Evolutionary conservation across 2,329 filamentous ascomycete genomes (phyloP).

Genomic region (Exophiala sideris): DNA sequence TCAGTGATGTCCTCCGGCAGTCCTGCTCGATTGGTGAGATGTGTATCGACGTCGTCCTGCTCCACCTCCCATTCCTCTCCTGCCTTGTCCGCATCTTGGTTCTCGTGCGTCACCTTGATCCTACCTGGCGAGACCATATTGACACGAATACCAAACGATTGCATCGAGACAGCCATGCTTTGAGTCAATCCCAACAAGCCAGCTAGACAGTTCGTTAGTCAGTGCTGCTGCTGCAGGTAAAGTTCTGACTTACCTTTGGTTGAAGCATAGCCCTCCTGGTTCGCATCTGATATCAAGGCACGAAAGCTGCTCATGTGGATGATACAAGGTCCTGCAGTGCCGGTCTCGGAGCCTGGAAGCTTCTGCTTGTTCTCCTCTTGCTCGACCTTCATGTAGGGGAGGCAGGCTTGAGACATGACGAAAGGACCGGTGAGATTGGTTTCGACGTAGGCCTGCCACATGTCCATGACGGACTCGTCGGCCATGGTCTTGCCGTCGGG

Average conservation of each 20-base stretch:
- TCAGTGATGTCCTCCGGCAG: slow-evolving; percentile 46
- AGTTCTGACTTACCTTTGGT: slow-evolving; percentile 31
- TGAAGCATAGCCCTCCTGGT: slow-evolving; percentile 49
- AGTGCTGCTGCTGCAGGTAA: neutral
- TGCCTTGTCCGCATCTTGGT: slow-evolving; percentile 43
- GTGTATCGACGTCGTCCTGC: slow-evolving; percentile 42
- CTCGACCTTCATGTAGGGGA: slow-evolving; percentile 45
- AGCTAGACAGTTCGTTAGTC: slow-evolving; percentile 16
- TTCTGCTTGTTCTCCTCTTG: slow-evolving; percentile 19
- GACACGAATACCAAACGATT: slow-evolving; percentile 35
- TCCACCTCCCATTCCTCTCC: slow-evolving; percentile 38
- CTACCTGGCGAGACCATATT: slow-evolving; percentile 46
- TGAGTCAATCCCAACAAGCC: slow-evolving; percentile 38
- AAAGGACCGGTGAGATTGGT: slow-evolving; percentile 49
- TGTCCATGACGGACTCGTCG: slow-evolving; percentile 39
- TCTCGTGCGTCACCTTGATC: slow-evolving; percentile 48
- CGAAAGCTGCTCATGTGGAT: slow-evolving; percentile 48
- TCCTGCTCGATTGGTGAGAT: slow-evolving; percentile 45
- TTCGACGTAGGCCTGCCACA: slow-evolving; percentile 48
- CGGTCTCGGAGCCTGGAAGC: slow-evolving; percentile 20
- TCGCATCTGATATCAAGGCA: slow-evolving; percentile 45
- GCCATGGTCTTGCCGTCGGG: slow-evolving; percentile 47
- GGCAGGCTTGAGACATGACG: slow-evolving; percentile 45
- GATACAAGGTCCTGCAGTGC: slow-evolving; percentile 42
- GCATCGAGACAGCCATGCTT: slow-evolving; percentile 37